These are phyloP conservation scores for Eutrema salsugineum DNA, from an alignment of 441 rosid species.

Conservation along the genomic window DNA sequence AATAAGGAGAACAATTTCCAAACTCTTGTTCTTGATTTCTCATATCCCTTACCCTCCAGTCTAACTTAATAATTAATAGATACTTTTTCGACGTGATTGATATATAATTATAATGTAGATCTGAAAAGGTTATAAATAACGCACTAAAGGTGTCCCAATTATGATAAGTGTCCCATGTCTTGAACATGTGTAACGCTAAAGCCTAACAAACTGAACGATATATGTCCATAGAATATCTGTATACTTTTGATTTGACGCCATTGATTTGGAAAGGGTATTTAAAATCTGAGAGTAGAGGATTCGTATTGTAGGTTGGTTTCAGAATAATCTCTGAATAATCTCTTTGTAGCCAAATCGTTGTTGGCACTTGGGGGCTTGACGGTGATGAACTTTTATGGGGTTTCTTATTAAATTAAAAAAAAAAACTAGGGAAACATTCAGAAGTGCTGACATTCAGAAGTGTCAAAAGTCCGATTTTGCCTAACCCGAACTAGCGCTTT, in stretches of 20 bases:
- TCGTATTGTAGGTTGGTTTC: neutral
- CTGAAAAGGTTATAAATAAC: slow-evolving; percentile 15
- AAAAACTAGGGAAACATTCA: neutral
- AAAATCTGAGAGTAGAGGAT: slow-evolving; percentile 1
- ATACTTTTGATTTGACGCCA: neutral
- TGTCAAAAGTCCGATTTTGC: neutral
- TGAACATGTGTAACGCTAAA: slow-evolving; percentile 27
- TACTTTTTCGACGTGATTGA: neutral
- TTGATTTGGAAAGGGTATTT: neutral
- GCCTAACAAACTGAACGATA: slow-evolving; percentile 1
- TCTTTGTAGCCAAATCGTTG: slow-evolving; percentile 6
- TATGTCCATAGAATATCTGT: neutral
- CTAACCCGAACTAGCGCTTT: neutral
- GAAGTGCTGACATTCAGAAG: neutral
- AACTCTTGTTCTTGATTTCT: no score
- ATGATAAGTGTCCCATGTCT: slow-evolving; percentile 25
- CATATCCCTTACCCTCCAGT: neutral
- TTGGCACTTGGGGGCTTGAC: neutral
- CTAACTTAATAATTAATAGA: neutral
- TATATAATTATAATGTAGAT: neutral
- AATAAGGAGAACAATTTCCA: no score
- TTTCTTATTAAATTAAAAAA: neutral
- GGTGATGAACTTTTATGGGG: neutral
- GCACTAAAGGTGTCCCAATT: slow-evolving; percentile 17
- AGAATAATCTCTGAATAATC: neutral